Conservation (phyloP, 1,139 yeast species). For the Hanseniaspora gamundiae region DNA sequence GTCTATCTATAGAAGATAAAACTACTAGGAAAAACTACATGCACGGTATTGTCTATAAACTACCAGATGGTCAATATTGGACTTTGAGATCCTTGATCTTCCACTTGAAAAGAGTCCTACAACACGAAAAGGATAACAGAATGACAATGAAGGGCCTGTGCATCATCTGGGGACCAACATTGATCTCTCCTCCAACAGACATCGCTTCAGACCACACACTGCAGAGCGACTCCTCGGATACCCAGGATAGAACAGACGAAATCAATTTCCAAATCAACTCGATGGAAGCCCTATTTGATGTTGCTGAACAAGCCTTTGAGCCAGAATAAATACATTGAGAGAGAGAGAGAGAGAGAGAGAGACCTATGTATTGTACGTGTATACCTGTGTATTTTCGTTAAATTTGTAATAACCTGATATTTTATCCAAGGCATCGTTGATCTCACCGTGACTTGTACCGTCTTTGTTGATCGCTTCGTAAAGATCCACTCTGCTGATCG, state of each 20-base stretch:
- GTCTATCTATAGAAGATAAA: slow-evolving; percentile 56
- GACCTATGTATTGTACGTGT: too few relatives aligned
- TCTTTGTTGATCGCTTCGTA: not conserved
- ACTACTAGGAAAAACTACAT: slow-evolving; percentile 54
- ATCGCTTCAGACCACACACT: too few relatives aligned
- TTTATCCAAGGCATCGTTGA: not conserved
- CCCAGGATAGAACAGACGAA: slow-evolving; percentile 44
- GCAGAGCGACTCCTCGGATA: slow-evolving; percentile 1
- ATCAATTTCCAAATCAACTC: slow-evolving; percentile 71
- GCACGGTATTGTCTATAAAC: slow-evolving; percentile 75
- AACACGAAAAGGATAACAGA: slow-evolving; percentile 50
- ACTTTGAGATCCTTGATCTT: slow-evolving; percentile 74
- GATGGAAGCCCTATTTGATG: slow-evolving; percentile 69
- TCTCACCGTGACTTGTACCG: not conserved
- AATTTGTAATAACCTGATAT: not conserved
- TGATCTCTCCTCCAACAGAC: slow-evolving; percentile 40
- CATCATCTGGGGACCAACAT: slow-evolving; percentile 89
- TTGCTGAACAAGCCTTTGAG: slow-evolving; percentile 82
- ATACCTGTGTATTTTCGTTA: not conserved
- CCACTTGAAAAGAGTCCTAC: slow-evolving; percentile 68
- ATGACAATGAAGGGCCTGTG: slow-evolving; percentile 75
- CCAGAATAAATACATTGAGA: slow-evolving; percentile 34
- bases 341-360: not conserved
- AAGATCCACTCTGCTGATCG: not conserved
- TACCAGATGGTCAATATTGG: slow-evolving; percentile 93